A percentile compares a stretch with the other conserved stretches of the same genome.
Evolutionary conservation across 2,329 filamentous ascomycete species (phyloP).

Genomic region (Penicillium sp.): DNA sequence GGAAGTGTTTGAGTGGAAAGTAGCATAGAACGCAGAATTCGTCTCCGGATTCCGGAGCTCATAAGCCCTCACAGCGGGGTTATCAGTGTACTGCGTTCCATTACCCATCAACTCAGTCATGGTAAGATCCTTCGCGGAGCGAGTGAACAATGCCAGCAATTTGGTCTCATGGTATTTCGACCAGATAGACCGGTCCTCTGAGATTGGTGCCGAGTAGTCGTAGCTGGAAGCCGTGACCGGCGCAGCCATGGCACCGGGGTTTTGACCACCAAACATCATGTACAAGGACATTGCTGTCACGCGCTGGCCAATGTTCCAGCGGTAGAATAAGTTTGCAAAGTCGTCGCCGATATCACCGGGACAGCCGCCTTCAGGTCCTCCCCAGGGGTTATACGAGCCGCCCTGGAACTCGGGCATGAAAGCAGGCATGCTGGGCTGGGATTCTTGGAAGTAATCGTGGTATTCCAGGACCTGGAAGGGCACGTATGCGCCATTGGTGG

Average conservation of each 20-base stretch:
- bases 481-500: conserved; percentile 52
- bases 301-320: conserved; percentile 52
- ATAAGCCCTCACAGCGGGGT: conserved; percentile 45
- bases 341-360: conserved; percentile 48
- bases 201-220: conserved; percentile 56
- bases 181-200: conserved; percentile 50
- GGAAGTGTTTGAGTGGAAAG: conserved; percentile 48
- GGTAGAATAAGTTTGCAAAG: conserved; percentile 57
- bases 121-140: conserved; percentile 49
- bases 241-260: conserved; percentile 52
- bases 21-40: conserved; percentile 52
- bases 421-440: conserved; percentile 38
- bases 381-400: conserved; percentile 55
- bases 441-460: conserved; percentile 41
- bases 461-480: conserved; percentile 46
- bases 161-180: conserved; percentile 58
- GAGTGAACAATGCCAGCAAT: conserved; percentile 52
- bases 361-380: conserved; percentile 50
- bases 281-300: conserved; percentile 55
- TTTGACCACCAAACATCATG: conserved; percentile 58
- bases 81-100: conserved; percentile 45
- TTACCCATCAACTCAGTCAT: conserved; percentile 46
- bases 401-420: conserved; percentile 55
- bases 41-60: conserved; percentile 54
- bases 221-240: conserved; percentile 54